These are phyloP conservation scores for Chrysoporthe puriensis DNA, from an alignment of 2,329 filamentous ascomycete species.

Conservation along the genomic window DNA sequence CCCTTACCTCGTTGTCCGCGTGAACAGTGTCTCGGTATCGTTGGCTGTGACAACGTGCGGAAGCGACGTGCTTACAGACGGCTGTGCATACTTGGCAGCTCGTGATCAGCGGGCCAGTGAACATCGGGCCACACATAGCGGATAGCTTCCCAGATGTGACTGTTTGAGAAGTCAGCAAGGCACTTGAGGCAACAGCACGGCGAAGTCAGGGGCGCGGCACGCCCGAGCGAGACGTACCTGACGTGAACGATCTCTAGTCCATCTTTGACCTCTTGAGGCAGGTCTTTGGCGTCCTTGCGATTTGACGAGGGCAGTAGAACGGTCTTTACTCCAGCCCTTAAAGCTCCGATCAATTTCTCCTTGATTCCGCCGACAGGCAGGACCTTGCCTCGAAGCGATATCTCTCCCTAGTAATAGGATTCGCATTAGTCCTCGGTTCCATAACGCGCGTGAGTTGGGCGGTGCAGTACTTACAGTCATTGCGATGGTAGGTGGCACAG, in stretches of 20 bases:
- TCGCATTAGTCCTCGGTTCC: constrained; percentile 32
- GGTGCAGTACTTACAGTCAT: constrained; percentile 72
- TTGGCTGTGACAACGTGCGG: constrained; percentile 16
- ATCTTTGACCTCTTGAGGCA: constrained; percentile 86
- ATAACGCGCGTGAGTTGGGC: constrained; percentile 31
- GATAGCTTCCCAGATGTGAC: constrained; percentile 94
- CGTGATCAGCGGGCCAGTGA: constrained; percentile 75
- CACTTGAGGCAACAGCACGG: constrained; percentile 29
- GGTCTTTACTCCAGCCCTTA: constrained; percentile 91
- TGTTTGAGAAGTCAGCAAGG: constrained; percentile 41
- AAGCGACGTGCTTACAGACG: constrained; percentile 60
- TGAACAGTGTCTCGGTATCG: constrained; percentile 28
- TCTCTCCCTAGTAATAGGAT: constrained; percentile 58
- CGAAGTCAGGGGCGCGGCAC: constrained; percentile 43
- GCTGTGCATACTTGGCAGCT: constrained; percentile 73
- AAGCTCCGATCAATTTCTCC: constrained; percentile 94
- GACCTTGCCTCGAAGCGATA: constrained; percentile 83
- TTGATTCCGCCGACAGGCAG: constrained; percentile 97
- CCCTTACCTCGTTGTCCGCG: constrained; percentile 10
- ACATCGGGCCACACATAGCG: constrained; percentile 89
- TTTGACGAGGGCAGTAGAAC: constrained; percentile 88
- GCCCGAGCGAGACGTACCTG: constrained; percentile 61
- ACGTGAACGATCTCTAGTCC: constrained; percentile 90
- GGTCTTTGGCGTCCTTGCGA: constrained; percentile 86
- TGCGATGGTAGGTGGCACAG: constrained; percentile 87